Evolutionary conservation across 495 filamentous ascomycete genomes (phyloP).

Genomic region (Xylaria castorea): DNA sequence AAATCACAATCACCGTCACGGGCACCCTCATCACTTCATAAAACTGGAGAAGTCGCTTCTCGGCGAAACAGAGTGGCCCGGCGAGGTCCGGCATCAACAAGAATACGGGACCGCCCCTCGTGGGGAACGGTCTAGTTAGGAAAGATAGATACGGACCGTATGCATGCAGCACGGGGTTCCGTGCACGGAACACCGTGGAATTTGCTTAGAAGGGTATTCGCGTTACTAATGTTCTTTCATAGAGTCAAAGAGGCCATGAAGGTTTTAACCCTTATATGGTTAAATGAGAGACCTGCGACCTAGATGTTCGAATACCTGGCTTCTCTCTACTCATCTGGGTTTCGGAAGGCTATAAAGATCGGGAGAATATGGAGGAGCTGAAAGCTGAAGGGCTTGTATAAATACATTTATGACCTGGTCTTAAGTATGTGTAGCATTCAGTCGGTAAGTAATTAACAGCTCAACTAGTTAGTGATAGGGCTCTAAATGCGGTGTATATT

Average conservation of each 20-base stretch:
- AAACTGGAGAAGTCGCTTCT: background rate
- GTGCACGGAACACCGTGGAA: background rate
- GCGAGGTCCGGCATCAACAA: background rate
- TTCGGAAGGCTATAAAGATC: background rate
- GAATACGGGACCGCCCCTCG: background rate
- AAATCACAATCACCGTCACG: background rate
- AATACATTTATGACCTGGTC: background rate
- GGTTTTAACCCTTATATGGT: background rate
- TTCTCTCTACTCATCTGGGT: background rate
- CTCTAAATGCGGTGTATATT: background rate
- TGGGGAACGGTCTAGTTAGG: background rate
- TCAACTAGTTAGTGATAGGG: background rate
- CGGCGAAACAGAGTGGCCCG: background rate
- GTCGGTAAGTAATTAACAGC: background rate
- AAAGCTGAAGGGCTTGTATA: background rate
- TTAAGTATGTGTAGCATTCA: background rate
- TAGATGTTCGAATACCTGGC: background rate
- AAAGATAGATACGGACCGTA: background rate
- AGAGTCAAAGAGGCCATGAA: background rate
- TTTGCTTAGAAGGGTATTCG: background rate
- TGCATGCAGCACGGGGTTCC: background rate
- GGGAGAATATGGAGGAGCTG: background rate
- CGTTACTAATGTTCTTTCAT: background rate
- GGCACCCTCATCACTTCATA: background rate
- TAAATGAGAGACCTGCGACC: background rate